Evolutionary conservation across 1,284 basidiomycete genomes (phyloP), one percentile per base, ranked within the genome.

Genomic region (Inonotus hispidus): DNA sequence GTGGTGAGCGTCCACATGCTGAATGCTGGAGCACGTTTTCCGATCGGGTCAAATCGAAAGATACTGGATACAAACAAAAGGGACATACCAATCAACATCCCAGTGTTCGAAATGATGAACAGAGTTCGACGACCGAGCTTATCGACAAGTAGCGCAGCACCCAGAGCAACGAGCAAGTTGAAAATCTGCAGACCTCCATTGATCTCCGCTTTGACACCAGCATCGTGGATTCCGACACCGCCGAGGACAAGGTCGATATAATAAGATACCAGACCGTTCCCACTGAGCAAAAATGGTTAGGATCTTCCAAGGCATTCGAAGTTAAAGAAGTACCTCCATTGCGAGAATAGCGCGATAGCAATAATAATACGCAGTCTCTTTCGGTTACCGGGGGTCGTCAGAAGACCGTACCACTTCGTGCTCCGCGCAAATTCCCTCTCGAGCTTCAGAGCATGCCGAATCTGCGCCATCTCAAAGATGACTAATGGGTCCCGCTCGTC

Each of bases 221-320:
- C 37, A n/a, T 2, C 29, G 25, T 59, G 32, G 49, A 16, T 16
- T 54, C 89, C 89, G 63, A 92, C 85, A 63, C 80, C 78, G 65
- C 82, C 75, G 66, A 92, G 83, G 58, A 91, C 85, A 67, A 82
- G 79, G 74, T 78, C 84, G 64, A 92, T 79, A 75, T 90, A 90
- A 76, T 87, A 89, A 6, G 87, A 89, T 83, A 88, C 88, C 85
- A 63, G 46, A 8, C 61, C 46, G 13, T 49, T 49, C 1, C 46
- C 46, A 25, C 46, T 49, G 25, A 29, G 8, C 8, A 43, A 32
- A 32, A 14, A 21, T n/a, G n/a, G n/a, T n/a, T n/a, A n/a, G n/a
- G n/a, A n/a, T n/a, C n/a, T n/a, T n/a, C 21, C 45, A 21, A 46
- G 45, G 3, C 10, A 23, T 23, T 19, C 16, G 19, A 16, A n/a